Percentiles rank a stretch among this genome's conserved stretches.
phyloP scores from a whole-genome alignment of 345 rosid species.

The Limnanthes douglasii region DNA sequence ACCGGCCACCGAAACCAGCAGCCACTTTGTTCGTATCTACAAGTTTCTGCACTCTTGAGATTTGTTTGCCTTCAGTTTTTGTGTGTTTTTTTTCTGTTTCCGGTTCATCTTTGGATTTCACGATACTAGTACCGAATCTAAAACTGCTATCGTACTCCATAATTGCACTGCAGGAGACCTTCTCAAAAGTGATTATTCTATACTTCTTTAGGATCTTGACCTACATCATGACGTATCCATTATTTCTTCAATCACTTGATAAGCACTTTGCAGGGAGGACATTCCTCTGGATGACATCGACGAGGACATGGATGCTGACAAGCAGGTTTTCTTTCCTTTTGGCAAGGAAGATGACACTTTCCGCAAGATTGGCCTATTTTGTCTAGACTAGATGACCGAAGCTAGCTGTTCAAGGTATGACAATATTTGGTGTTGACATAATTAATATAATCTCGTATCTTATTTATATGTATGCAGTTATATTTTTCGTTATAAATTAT shows the following conservation, averaged over 20 bases:
- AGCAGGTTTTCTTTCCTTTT: constrained; percentile 42
- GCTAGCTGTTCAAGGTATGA: constrained; percentile 27
- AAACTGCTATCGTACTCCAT: no score
- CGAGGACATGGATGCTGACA: constrained; percentile 44
- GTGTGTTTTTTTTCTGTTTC: no score
- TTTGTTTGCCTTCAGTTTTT: no score
- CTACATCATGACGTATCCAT: constrained; percentile 50
- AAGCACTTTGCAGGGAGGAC: constrained; percentile 49
- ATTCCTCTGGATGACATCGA: constrained; percentile 44
- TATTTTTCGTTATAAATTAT: no score
- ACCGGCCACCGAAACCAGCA: no score
- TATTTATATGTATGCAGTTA: no score
- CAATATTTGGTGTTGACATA: constrained; percentile 49
- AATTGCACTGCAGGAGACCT: constrained; percentile 49
- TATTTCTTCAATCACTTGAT: constrained; percentile 53
- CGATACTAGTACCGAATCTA: no score
- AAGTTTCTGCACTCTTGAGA: no score
- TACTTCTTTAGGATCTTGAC: constrained; percentile 31
- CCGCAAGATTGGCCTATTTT: constrained; percentile 31
- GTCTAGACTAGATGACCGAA: constrained; percentile 9
- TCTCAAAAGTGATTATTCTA: constrained; percentile 36
- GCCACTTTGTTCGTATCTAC: no score
- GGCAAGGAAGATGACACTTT: no score
- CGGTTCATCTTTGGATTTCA: no score
- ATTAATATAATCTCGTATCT: no score